phyloP scores from a whole-genome alignment of 805 yeast species.

The Ogataea pignaliae region DNA sequence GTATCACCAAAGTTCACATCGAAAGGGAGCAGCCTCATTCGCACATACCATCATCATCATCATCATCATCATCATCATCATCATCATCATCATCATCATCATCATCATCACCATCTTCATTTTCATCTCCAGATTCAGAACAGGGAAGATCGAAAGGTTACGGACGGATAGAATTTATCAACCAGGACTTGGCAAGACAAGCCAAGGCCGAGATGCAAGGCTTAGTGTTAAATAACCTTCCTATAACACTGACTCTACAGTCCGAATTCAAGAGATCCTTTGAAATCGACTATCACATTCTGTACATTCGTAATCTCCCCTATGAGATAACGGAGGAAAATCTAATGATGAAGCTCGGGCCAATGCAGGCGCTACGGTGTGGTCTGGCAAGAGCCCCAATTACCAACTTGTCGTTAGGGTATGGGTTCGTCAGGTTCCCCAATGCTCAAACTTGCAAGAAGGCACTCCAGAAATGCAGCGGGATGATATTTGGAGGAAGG shows the following conservation, averaged over 20 bases:
- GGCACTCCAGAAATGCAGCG: constrained; percentile 43
- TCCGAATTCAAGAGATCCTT: constrained; percentile 9
- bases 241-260: constrained; percentile 19
- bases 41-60: too few species aligned
- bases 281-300: constrained; percentile 16
- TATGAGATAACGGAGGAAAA: constrained; percentile 23
- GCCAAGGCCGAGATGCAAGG: constrained; percentile 31
- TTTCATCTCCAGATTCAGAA: not conserved
- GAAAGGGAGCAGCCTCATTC: constrained; percentile 8
- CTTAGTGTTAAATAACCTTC: constrained; percentile 23
- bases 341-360: constrained; percentile 21
- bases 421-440: constrained; percentile 60
- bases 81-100: not conserved
- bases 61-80: too few species aligned
- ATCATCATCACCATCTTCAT: not conserved
- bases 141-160: constrained; percentile 17
- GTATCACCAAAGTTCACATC: constrained; percentile 12
- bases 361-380: constrained; percentile 25
- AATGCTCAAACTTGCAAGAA: constrained; percentile 35
- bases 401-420: constrained; percentile 37
- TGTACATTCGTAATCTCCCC: constrained; percentile 26
- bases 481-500: constrained; percentile 41
- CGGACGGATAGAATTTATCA: constrained; percentile 22
- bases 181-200: constrained; percentile 16
- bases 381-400: constrained; percentile 27